Evolutionary conservation across 306 rosid species (phyloP), one percentile per base, ranked within the genome.

Genomic region (Potentilla sterilis): DNA sequence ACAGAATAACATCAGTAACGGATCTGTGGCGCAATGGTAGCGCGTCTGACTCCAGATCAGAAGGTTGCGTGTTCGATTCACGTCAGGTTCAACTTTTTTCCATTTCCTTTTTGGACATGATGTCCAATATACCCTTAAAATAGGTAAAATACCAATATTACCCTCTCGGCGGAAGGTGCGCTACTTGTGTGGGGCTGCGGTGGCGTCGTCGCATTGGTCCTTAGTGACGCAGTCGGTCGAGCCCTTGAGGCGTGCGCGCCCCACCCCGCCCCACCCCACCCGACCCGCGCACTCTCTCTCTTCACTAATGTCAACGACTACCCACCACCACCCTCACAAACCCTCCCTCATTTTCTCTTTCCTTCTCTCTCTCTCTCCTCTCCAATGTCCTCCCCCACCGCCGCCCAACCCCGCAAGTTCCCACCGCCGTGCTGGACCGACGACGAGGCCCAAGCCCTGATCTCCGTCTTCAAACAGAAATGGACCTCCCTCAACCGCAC

Each of bases 341-440:
- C 85, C 3, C n/a, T 28, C 48, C 9, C 11, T 42, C 38, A 58
- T 28, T 38, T 19, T 34, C 64, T n/a, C 72, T 81, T 24, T 73
- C 82, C 42, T 41, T 69, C 21, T 55, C 34, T 49, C 62, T 75
- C 15, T 19, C 79, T 18, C 61, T 71, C 28, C 16, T 40, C 64
- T 44, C 66, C n/a, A 65, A n/a, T 73, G 68, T 5, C 44, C 35
- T 44, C 67, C 3, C 76, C 86, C 0, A 21, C 81, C 1, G 82
- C 81, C 77, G 66, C 89, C 1, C 44, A 73, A 0, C 76, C 70
- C 48, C 91, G 97, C 2, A 87, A 89, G 10, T 83, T 87, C 11
- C 94, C 94, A 0, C 91, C 92, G 3, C 97, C 91, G 0, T 91
- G 97, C 62, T 91, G 95, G 95, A 82, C 89, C 0, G 86, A 81